Evolutionary conservation across 257 asterid species (phyloP).

Genomic region (Solanum sejunctum): DNA sequence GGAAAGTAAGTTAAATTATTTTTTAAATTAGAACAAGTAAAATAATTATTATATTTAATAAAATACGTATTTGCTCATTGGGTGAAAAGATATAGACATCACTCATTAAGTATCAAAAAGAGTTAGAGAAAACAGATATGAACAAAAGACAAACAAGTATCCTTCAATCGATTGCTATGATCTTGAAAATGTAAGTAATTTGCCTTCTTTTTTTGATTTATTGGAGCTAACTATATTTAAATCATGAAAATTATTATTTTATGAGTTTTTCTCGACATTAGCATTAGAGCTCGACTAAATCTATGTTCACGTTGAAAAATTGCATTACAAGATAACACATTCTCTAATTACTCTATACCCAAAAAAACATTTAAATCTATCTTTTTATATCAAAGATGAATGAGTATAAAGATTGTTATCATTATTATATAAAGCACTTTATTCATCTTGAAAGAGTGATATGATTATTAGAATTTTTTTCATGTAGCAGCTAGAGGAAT

Average conservation of each 20-base stretch:
- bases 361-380: no score
- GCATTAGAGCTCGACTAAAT: no score
- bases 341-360: no score
- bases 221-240: neutral
- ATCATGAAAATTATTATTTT: neutral
- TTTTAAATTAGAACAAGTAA: neutral
- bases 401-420: neutral
- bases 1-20: neutral
- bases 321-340: no score
- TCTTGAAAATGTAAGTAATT: neutral
- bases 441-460: slow-evolving; percentile 11
- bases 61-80: accelerated
- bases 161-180: neutral
- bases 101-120: neutral
- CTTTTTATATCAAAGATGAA: no score
- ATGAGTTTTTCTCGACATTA: no score
- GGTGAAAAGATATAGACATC: neutral
- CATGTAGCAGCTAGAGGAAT: slow-evolving; percentile 21
- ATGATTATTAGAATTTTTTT: slow-evolving; percentile 14
- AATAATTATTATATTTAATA: neutral
- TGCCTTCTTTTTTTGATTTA: neutral
- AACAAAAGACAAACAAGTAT: neutral
- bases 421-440: slow-evolving; percentile 11
- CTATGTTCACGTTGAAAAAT: no score
- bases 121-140: neutral